These are phyloP conservation scores for Quaeritorhiza haematococci DNA, from an alignment of 371 early-diverging fungal species.

Conservation along the genomic window DNA sequence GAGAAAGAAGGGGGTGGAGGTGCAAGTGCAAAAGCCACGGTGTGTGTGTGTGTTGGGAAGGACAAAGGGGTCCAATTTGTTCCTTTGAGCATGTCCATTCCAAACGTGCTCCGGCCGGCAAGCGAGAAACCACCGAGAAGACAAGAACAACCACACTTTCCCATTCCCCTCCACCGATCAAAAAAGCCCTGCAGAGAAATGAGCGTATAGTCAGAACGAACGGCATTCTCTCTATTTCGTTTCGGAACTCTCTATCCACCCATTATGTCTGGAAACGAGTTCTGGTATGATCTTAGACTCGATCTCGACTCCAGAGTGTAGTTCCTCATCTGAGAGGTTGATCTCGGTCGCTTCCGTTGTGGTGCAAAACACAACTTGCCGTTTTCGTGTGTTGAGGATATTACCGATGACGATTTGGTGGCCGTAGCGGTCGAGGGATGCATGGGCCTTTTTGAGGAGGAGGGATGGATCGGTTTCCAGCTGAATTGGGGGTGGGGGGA, in stretches of 20 bases:
- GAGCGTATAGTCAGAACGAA: too few species aligned
- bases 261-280: slow-evolving; percentile 62
- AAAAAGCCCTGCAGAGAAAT: too few species aligned
- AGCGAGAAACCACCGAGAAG: too few species aligned
- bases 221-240: too few species aligned
- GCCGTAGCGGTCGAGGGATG: slow-evolving; percentile 80
- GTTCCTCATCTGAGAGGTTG: slow-evolving; percentile 58
- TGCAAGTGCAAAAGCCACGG: too few species aligned
- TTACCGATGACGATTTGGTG: slow-evolving; percentile 97
- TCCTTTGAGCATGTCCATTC: too few species aligned
- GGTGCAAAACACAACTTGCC: slow-evolving; percentile 63
- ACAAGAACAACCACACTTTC: too few species aligned
- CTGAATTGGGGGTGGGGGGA: slow-evolving; percentile 29
- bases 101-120: too few species aligned
- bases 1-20: too few species aligned
- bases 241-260: slow-evolving; percentile 37
- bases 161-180: too few species aligned
- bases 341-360: slow-evolving; percentile 38
- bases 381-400: slow-evolving; percentile 81
- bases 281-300: slow-evolving; percentile 79
- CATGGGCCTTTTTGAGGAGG: slow-evolving; percentile 73
- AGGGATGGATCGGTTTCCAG: slow-evolving; percentile 87
- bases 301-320: slow-evolving; percentile 63
- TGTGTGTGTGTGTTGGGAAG: too few species aligned
- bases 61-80: too few species aligned